Evolutionary conservation across 495 filamentous ascomycete genomes (phyloP).

Genomic region (Margaritispora aquatica): DNA sequence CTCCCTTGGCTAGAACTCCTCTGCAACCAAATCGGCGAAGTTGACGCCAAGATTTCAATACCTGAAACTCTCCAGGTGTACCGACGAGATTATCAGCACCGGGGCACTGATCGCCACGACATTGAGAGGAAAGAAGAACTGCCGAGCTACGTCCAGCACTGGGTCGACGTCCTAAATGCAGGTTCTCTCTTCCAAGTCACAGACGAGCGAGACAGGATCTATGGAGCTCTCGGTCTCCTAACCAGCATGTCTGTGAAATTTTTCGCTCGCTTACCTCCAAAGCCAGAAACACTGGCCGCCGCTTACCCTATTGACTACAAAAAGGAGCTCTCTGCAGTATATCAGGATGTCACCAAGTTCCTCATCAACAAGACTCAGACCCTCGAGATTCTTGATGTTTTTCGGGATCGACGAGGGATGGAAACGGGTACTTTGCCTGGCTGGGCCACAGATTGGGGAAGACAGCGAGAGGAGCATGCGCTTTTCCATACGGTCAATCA

Average conservation of each 20-base stretch:
- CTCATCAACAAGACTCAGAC: not conserved
- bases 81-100: not conserved
- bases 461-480: not conserved
- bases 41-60: not conserved
- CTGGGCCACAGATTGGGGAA: not conserved
- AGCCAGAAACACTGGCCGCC: not conserved
- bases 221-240: not conserved
- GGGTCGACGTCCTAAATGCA: not conserved
- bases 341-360: not conserved
- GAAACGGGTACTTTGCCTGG: not conserved
- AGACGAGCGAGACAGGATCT: not conserved
- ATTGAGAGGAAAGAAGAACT: not conserved
- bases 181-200: not conserved
- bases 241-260: not conserved
- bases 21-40: not conserved
- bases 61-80: not conserved
- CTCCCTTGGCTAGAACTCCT: not conserved
- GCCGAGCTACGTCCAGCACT: not conserved
- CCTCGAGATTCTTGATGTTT: not conserved
- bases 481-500: not conserved
- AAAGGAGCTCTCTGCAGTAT: not conserved
- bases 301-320: not conserved
- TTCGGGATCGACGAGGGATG: not conserved
- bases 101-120: not conserved
- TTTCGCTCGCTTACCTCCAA: not conserved